phyloP scores from a whole-genome alignment of 331 rosid species.

The Acacia concinna region DNA sequence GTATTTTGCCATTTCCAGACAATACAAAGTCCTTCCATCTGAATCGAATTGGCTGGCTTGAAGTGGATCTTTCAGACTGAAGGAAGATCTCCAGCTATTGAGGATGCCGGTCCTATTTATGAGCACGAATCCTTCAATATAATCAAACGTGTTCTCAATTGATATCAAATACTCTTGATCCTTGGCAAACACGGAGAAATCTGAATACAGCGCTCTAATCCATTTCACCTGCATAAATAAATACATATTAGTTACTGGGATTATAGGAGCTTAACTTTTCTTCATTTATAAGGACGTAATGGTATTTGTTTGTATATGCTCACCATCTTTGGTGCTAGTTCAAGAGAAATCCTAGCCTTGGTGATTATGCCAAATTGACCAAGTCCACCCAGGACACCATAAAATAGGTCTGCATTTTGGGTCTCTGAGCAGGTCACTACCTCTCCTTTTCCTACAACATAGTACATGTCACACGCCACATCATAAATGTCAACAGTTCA shows the following conservation, averaged over 20 bases:
- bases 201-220: conserved; percentile 64
- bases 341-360: conserved; percentile 60
- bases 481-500: neutral
- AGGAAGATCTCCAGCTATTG: conserved; percentile 68
- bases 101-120: conserved; percentile 59
- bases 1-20: conserved; percentile 63
- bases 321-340: conserved; percentile 65
- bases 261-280: neutral
- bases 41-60: conserved; percentile 55
- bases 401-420: conserved; percentile 54
- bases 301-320: neutral
- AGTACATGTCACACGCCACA: neutral
- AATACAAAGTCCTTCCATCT: conserved; percentile 57
- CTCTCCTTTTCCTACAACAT: conserved; percentile 61
- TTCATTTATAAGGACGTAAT: neutral
- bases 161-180: conserved; percentile 72
- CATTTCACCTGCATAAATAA: conserved; percentile 57
- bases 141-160: conserved; percentile 49
- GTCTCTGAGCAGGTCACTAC: conserved; percentile 54
- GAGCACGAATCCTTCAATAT: conserved; percentile 65
- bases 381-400: conserved; percentile 65
- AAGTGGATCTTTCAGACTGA: conserved; percentile 53
- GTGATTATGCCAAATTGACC: conserved; percentile 78
- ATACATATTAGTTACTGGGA: neutral
- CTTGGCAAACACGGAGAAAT: conserved; percentile 50